Percentiles rank a stretch among this genome's conserved stretches.
phyloP scores from a whole-genome alignment of 345 rosid species.

The Murraya paniculata region DNA sequence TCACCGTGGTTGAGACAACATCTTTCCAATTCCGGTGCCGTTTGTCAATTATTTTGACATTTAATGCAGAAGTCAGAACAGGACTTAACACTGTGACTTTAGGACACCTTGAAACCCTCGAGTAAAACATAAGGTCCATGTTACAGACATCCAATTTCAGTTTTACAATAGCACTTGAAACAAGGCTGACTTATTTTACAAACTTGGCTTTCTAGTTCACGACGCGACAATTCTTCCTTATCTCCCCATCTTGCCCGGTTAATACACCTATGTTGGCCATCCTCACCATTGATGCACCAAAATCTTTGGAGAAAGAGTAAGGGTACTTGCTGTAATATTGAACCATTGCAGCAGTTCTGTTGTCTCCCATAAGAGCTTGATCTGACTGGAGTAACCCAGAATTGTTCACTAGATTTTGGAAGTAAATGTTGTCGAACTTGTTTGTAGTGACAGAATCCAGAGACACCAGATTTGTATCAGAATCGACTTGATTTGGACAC shows the following conservation, averaged over 20 bases:
- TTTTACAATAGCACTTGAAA: not conserved
- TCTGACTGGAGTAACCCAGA: constrained; percentile 69
- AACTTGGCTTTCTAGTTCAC: constrained; percentile 38
- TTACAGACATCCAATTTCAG: constrained; percentile 2
- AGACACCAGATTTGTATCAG: constrained; percentile 46
- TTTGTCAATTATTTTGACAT: not conserved
- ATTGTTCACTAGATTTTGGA: constrained; percentile 37
- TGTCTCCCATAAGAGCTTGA: constrained; percentile 58
- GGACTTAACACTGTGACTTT: too few relatives aligned
- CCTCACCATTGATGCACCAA: constrained; percentile 60
- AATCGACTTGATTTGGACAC: constrained; percentile 51
- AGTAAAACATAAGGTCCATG: not conserved
- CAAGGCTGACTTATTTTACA: not conserved
- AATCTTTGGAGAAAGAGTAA: constrained; percentile 42
- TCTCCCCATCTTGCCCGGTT: constrained; percentile 58
- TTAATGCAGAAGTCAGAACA: not conserved
- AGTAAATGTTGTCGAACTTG: constrained; percentile 58
- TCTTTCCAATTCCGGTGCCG: not conserved
- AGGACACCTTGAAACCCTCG: not conserved
- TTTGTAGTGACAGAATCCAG: constrained; percentile 35
- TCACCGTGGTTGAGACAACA: not conserved
- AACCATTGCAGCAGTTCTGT: constrained; percentile 45
- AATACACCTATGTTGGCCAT: constrained; percentile 52
- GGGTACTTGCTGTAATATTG: constrained; percentile 54
- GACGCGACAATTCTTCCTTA: constrained; percentile 54